Evolutionary conservation across 352 stramenopile species (phyloP).

Genomic region (Phytophthora pini): DNA sequence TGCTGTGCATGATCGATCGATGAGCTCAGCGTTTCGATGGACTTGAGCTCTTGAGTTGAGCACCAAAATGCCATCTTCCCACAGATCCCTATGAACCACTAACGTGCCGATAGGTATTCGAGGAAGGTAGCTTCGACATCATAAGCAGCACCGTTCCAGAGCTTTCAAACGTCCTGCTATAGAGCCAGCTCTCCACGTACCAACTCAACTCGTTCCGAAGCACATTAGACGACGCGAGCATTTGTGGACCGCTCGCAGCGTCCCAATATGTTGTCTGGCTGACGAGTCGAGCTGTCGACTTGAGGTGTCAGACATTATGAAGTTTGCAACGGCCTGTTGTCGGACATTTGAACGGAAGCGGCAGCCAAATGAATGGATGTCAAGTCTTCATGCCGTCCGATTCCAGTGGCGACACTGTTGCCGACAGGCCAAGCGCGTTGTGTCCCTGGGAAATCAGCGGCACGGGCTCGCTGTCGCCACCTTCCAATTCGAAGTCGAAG

Average conservation of each 20-base stretch:
- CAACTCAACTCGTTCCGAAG: not conserved
- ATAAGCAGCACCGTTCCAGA: not conserved
- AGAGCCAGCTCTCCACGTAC: not conserved
- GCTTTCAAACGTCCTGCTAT: not conserved
- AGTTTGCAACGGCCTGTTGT: slow-evolving; percentile 16
- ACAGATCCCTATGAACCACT: slow-evolving; percentile 1
- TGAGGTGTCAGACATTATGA: slow-evolving; percentile 26
- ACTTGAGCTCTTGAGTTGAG: slow-evolving; percentile 11
- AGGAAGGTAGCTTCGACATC: slow-evolving; percentile 1
- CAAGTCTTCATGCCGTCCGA: not conserved
- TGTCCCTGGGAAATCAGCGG: not conserved
- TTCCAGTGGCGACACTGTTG: not conserved
- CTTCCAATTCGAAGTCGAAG: not conserved
- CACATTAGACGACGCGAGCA: slow-evolving; percentile 1
- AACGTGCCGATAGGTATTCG: not conserved
- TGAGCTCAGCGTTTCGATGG: slow-evolving; percentile 24
- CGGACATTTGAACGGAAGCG: slow-evolving; percentile 10
- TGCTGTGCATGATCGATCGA: slow-evolving; percentile 27
- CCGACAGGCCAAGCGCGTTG: not conserved
- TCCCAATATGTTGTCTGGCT: slow-evolving; percentile 3
- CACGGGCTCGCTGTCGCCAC: too few relatives aligned
- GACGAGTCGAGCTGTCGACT: slow-evolving; percentile 10
- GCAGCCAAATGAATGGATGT: slow-evolving; percentile 8
- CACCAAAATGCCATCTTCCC: slow-evolving; percentile 13
- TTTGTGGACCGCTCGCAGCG: not conserved